Evolutionary conservation across 805 yeast species (phyloP), one percentile per base, ranked within the genome.

Genomic region (Monosporozyma aerobia): DNA sequence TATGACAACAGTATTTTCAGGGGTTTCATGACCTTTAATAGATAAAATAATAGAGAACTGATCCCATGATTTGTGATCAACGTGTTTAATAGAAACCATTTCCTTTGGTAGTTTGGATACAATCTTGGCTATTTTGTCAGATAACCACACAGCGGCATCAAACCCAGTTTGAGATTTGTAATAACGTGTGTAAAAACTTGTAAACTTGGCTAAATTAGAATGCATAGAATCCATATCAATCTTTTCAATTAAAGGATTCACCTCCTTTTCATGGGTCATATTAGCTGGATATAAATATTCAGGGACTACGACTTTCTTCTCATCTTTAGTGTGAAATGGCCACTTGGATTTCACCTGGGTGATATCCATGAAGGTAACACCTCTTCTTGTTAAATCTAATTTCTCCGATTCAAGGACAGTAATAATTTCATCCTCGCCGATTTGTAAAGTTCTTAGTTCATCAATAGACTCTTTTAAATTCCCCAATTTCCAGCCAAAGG

Each of bases 11-110:
- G 75, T 69, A 33, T 69, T 65, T 5, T 72, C 75, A 45, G 75
- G 70, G 25, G 62, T 61, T 29, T 54, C 59, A 13, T 54, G 47
- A 19, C 90, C 89, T 6, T 76, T 75, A 45, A 90, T 74, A 14
- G 76, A 73, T 9, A 87, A 87, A 50, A 90, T 77, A 3, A 88
- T 73, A 3, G 94, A 84, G 62, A 78, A 83, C 69, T 90, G 97
- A 56, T 72, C 74, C 96, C 96, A 90, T 1, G 70, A 75, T 3
- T 73, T 61, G 65, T 90, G 97, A 27, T 76, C 69, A 55, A 87
- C 72, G 51, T 78, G 76, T 37, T 67, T 59, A 22, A 83, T 75
- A 0, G 69, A 67, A 41, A 80, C 68, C 19, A 73, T 70, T 19
- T 70, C 65, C 23, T 70, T 59, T 14, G 61, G 59, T 51, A 68